Percentiles rank a stretch among this genome's conserved stretches.
Evolutionary conservation across 1,139 yeast species (phyloP).

Genomic region (Scheffersomyces parashehatae): DNA sequence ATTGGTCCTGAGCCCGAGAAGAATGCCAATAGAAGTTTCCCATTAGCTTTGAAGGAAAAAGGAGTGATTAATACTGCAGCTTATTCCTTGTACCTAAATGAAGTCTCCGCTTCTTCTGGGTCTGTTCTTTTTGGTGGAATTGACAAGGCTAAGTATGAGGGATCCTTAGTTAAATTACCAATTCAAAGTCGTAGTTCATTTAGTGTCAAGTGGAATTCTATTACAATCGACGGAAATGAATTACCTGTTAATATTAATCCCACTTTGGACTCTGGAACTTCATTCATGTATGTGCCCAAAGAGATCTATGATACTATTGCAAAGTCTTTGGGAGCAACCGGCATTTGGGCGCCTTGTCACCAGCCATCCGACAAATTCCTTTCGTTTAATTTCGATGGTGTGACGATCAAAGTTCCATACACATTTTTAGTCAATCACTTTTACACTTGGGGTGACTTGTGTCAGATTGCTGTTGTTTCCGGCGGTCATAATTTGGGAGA

Average conservation of each 20-base stretch:
- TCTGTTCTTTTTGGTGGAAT: slow-evolving; percentile 24
- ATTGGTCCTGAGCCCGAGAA: too few relatives aligned
- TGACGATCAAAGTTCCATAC: too few relatives aligned
- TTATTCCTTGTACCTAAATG: slow-evolving; percentile 6
- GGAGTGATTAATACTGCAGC: too few relatives aligned
- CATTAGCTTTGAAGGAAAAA: too few relatives aligned
- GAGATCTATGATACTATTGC: slow-evolving; percentile 42
- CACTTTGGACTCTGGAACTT: slow-evolving; percentile 68
- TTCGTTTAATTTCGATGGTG: too few relatives aligned
- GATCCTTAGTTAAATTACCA: slow-evolving; percentile 12
- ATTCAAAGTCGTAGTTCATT: neutral
- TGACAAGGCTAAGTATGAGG: slow-evolving; percentile 20
- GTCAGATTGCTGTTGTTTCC: too few relatives aligned
- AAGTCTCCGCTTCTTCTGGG: slow-evolving; percentile 10
- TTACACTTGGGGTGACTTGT: too few relatives aligned
- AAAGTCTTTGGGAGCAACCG: neutral
- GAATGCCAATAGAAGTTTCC: too few relatives aligned
- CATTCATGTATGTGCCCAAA: slow-evolving; percentile 55
- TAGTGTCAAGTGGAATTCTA: slow-evolving; percentile 2
- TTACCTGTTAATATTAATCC: slow-evolving; percentile 30
- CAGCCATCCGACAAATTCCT: too few relatives aligned
- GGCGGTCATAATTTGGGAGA: too few relatives aligned
- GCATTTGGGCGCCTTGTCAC: too few relatives aligned
- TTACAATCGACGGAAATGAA: neutral
- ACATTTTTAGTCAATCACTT: too few relatives aligned